Evolutionary conservation across 495 filamentous ascomycete genomes (phyloP), one percentile per base, ranked within the genome.

Genomic region (Daldinia grandis): DNA sequence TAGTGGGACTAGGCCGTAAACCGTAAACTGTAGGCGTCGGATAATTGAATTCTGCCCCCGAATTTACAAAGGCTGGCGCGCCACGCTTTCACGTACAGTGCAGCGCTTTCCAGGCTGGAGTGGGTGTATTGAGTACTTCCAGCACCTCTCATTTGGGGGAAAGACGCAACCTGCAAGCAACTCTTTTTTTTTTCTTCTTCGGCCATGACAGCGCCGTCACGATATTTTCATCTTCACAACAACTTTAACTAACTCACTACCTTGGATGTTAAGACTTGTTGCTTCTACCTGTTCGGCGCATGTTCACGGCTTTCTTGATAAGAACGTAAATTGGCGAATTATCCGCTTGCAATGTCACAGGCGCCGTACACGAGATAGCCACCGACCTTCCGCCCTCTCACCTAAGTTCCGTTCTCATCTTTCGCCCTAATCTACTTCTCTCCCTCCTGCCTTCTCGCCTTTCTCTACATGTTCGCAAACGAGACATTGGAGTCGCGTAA

Each of bases 341-440:
- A 71, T 33, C 38, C 33, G 50, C 47, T 50, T 71, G 75, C 72
- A 71, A 77, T 77, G 75, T 75, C 69, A 66, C 64, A 62, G 58
- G 37, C 64, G 54, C 50, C 61, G 58, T 58, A 42, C 67, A 60
- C 60, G 53, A 75, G 69, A 64, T 77, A 77, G 72, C 62, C 62
- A 71, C 49, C 69, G 25, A 42, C 21, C 15, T 56, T 31, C 30
- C 50, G 24, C 50, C 28, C 28, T 30, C 28, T 53, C 50, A 53
- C 53, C 53, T 35, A 31, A 56, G 28, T 33, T 56, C 15, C 60
- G 37, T 27, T 44, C 40, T 44, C 60, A 60, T 60, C 49, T 60
- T 35, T 19, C 58, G 28, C 30, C 55, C 42, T 55, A 21, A 30
- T 35, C 44, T 44, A n/a, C 24, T 21, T 51, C 42, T 66, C 31